phyloP scores from a whole-genome alignment of 2,329 filamentous ascomycete genomes.

The Beauveria australis region DNA sequence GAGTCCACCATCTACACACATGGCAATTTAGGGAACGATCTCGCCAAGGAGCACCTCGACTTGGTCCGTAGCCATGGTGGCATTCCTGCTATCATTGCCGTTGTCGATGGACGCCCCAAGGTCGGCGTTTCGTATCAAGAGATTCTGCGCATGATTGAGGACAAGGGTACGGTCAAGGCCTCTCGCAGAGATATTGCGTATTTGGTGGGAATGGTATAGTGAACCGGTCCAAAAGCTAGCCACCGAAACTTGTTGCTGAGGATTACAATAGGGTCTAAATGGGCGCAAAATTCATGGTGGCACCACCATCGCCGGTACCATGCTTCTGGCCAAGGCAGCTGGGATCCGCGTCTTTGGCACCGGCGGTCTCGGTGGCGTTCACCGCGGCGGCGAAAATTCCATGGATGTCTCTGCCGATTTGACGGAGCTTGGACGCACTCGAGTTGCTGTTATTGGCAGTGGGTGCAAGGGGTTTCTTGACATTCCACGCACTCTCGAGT shows the following conservation, averaged over 20 bases:
- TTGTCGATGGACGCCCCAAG: slow-evolving; percentile 72
- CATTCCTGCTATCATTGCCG: slow-evolving; percentile 83
- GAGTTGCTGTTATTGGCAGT: slow-evolving; percentile 79
- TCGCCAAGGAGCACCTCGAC: slow-evolving; percentile 72
- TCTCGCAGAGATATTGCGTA: slow-evolving; percentile 83
- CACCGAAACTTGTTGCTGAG: background rate
- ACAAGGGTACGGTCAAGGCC: slow-evolving; percentile 67
- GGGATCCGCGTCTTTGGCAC: slow-evolving; percentile 93
- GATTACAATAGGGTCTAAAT: slow-evolving; percentile 43
- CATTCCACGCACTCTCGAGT: slow-evolving; percentile 79
- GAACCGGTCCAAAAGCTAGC: background rate
- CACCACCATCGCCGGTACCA: slow-evolving; percentile 89
- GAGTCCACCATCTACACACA: slow-evolving; percentile 98
- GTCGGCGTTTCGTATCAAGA: slow-evolving; percentile 71
- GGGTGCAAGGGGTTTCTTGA: slow-evolving; percentile 97
- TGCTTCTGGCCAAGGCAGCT: slow-evolving; percentile 77
- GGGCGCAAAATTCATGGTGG: slow-evolving; percentile 72
- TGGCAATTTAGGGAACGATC: slow-evolving; percentile 66
- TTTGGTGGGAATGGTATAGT: slow-evolving; percentile 63
- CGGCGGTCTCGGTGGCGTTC: slow-evolving; percentile 88
- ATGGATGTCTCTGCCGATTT: slow-evolving; percentile 95
- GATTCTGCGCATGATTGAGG: slow-evolving; percentile 60
- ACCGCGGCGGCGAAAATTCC: slow-evolving; percentile 74
- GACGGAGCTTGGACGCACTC: slow-evolving; percentile 83
- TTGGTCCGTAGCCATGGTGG: slow-evolving; percentile 74